Conservation (phyloP, 495 filamentous ascomycete genomes). For the Tetracladium setigerum region DNA sequence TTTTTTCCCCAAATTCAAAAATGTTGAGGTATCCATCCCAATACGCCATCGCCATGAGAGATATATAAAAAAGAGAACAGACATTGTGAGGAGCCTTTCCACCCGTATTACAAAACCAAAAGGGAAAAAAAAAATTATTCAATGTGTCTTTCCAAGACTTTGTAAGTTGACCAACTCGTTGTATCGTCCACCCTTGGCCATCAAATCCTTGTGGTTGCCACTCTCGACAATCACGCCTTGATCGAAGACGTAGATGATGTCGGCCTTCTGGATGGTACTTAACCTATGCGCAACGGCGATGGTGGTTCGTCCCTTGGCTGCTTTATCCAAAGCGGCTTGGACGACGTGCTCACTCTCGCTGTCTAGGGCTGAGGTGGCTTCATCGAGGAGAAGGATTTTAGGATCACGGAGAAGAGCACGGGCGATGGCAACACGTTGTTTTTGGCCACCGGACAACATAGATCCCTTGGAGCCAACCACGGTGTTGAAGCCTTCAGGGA, state of each 20-base stretch:
- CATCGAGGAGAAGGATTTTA: conserved; percentile 67
- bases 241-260: conserved; percentile 79
- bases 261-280: conserved; percentile 75
- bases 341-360: conserved; percentile 78
- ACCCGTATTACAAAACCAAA: too few relatives aligned
- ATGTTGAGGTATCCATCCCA: too few relatives aligned
- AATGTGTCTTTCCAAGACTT: conserved; percentile 53
- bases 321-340: conserved; percentile 69
- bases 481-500: conserved; percentile 69
- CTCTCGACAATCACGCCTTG: conserved; percentile 65
- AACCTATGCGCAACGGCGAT: conserved; percentile 74
- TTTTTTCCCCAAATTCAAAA: too few relatives aligned
- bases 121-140: not conserved
- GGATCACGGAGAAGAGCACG: conserved; percentile 72
- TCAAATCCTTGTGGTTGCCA: conserved; percentile 62
- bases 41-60: too few relatives aligned
- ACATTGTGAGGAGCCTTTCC: too few relatives aligned
- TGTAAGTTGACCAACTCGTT: conserved; percentile 73
- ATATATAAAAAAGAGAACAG: too few relatives aligned
- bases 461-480: conserved; percentile 69
- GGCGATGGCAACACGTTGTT: conserved; percentile 79
- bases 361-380: conserved; percentile 77
- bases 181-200: conserved; percentile 62
- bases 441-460: conserved; percentile 76
- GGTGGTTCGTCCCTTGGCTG: conserved; percentile 67